A percentile compares a stretch with the other conserved stretches of the same genome.
phyloP scores from a whole-genome alignment of 192 early-diverging fungal species.

The Backusella parvicylindrica region DNA sequence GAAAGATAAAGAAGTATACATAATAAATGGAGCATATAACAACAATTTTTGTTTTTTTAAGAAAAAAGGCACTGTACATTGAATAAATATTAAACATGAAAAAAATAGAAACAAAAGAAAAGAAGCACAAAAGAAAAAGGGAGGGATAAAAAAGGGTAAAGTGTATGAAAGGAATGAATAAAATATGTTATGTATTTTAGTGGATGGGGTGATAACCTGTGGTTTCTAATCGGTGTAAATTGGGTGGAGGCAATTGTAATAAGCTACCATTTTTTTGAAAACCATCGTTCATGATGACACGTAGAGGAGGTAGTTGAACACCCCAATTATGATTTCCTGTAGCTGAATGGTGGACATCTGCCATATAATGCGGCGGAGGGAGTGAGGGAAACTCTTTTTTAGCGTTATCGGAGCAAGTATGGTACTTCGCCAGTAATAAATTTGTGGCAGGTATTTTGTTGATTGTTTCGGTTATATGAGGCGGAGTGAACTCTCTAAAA shows the following conservation, averaged over 20 bases:
- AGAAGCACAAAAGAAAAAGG: background rate
- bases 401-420: conserved; percentile 1
- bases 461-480: background rate
- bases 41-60: background rate
- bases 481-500: background rate
- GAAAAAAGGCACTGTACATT: background rate
- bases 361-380: background rate
- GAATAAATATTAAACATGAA: background rate
- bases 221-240: background rate
- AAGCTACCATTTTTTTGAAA: background rate
- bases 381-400: background rate
- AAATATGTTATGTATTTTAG: background rate
- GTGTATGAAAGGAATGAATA: background rate
- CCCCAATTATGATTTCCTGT: conserved; percentile 7
- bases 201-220: background rate
- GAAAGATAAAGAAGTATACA: background rate
- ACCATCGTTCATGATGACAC: conserved; percentile 7
- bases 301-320: conserved; percentile 14
- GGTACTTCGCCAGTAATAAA: background rate
- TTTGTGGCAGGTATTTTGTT: background rate
- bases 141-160: background rate
- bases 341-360: background rate
- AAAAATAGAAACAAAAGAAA: background rate
- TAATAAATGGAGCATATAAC: background rate
- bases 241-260: background rate